Evolutionary conservation across 129 eudicot genomes (phyloP).

Genomic region (Smallanthus sonchifolius): DNA sequence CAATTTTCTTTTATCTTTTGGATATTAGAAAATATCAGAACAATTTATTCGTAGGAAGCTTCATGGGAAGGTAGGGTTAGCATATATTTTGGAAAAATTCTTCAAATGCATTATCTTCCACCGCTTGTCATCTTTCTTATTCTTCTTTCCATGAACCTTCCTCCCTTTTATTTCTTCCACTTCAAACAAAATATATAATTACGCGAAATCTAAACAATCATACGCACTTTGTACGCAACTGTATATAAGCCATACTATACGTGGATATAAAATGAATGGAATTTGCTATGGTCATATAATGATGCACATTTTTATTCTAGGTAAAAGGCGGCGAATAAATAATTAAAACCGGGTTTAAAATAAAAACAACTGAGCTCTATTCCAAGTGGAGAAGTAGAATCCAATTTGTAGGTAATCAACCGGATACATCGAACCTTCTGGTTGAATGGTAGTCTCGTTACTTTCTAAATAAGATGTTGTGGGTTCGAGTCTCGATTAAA

Average conservation of each 20-base stretch:
- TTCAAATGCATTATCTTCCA: neutral
- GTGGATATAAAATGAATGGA: neutral
- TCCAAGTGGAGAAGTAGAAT: too few relatives aligned
- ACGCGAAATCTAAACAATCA: neutral
- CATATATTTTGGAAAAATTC: constrained; percentile 22
- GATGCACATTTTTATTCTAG: too few relatives aligned
- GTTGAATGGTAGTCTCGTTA: too few relatives aligned
- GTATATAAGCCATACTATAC: neutral
- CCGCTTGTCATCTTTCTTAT: constrained; percentile 19
- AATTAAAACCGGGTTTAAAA: too few relatives aligned
- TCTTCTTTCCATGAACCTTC: constrained; percentile 37
- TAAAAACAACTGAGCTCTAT: too few relatives aligned
- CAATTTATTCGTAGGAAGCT: constrained; percentile 23
- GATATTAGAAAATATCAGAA: neutral
- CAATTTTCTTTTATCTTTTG: neutral
- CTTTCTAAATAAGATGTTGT: too few relatives aligned
- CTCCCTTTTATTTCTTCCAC: neutral
- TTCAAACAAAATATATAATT: constrained; percentile 2
- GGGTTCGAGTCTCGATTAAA: too few relatives aligned
- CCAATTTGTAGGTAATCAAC: too few relatives aligned
- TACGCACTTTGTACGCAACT: neutral
- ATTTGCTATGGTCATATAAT: too few relatives aligned
- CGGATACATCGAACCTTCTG: too few relatives aligned
- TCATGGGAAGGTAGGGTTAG: constrained; percentile 31
- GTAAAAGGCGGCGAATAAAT: too few relatives aligned